These are phyloP conservation scores for Fibroporia radiculosa DNA, from an alignment of 768 basidiomycete species.

Conservation along the genomic window DNA sequence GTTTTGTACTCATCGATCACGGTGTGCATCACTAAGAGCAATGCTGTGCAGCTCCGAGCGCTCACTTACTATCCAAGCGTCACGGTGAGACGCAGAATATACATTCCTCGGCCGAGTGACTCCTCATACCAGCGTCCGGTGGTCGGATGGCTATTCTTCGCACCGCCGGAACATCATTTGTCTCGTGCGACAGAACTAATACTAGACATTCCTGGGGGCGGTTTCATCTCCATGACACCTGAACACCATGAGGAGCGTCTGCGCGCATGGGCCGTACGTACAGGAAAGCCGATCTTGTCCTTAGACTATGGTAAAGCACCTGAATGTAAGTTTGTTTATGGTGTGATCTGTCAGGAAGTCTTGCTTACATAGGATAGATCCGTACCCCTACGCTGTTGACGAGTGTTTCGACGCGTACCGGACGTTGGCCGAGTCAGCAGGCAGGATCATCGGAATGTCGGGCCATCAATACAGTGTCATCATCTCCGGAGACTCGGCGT, in stretches of 20 bases:
- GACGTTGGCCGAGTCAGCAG: conserved; percentile 72
- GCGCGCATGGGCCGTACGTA: conserved; percentile 74
- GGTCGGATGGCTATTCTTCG: conserved; percentile 76
- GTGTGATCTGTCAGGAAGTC: not conserved
- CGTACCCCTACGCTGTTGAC: conserved; percentile 94
- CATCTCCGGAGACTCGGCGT: conserved; percentile 96
- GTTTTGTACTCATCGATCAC: conserved; percentile 17
- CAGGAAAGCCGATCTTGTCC: conserved; percentile 72
- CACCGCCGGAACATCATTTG: conserved; percentile 56
- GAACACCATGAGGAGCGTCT: conserved; percentile 95
- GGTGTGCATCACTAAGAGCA: not conserved
- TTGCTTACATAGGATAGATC: conserved; percentile 45
- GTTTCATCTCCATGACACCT: conserved; percentile 94
- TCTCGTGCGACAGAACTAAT: conserved; percentile 70
- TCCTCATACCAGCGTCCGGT: conserved; percentile 81
- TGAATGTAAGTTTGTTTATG: conserved; percentile 56
- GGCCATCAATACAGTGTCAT: conserved; percentile 74
- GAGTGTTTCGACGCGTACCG: conserved; percentile 90
- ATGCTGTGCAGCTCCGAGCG: conserved; percentile 50
- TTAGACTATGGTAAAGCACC: conserved; percentile 97
- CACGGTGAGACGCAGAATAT: conserved; percentile 61
- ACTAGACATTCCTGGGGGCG: conserved; percentile 91
- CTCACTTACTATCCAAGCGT: conserved; percentile 54
- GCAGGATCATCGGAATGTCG: conserved; percentile 79
- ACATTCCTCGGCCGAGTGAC: conserved; percentile 72